These are phyloP conservation scores for Fragilaria radians DNA, from an alignment of 108 stramenopile genomes.

Conservation along the genomic window DNA sequence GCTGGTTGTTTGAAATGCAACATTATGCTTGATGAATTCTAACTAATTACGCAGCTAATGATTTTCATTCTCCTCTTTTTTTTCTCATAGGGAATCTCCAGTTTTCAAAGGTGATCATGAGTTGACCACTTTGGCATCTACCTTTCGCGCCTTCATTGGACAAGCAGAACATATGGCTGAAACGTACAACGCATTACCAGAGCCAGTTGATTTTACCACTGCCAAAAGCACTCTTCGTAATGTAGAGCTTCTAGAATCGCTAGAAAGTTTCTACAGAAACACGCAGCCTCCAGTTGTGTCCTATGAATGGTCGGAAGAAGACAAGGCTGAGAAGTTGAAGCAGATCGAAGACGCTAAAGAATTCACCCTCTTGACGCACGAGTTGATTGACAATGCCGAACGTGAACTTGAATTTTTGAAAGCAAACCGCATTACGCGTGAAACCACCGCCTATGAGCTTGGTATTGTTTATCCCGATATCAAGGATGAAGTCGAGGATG, in stretches of 20 bases:
- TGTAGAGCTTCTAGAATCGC: conserved; percentile 57
- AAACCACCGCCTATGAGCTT: conserved; percentile 61
- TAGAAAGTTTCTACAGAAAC: conserved; percentile 66
- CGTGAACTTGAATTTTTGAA: conserved; percentile 60
- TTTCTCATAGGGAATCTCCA: conserved; percentile 50
- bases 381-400: conserved; percentile 51
- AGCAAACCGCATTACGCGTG: conserved; percentile 62
- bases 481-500: conserved; percentile 78
- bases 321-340: conserved; percentile 55
- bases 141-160: conserved; percentile 77
- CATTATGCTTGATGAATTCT: not conserved
- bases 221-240: conserved; percentile 71
- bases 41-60: not conserved
- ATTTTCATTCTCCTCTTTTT: not conserved
- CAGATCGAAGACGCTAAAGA: conserved; percentile 75
- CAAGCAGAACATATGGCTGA: conserved; percentile 73
- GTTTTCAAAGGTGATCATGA: conserved; percentile 74
- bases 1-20: not conserved
- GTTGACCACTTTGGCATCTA: conserved; percentile 58
- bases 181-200: conserved; percentile 73
- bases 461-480: conserved; percentile 83
- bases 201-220: conserved; percentile 67
- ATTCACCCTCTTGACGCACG: conserved; percentile 39
- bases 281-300: conserved; percentile 51
- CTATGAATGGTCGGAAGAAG: conserved; percentile 63